phyloP scores from a whole-genome alignment of 2,329 filamentous ascomycete genomes.

The Fusarium xyrophilum region DNA sequence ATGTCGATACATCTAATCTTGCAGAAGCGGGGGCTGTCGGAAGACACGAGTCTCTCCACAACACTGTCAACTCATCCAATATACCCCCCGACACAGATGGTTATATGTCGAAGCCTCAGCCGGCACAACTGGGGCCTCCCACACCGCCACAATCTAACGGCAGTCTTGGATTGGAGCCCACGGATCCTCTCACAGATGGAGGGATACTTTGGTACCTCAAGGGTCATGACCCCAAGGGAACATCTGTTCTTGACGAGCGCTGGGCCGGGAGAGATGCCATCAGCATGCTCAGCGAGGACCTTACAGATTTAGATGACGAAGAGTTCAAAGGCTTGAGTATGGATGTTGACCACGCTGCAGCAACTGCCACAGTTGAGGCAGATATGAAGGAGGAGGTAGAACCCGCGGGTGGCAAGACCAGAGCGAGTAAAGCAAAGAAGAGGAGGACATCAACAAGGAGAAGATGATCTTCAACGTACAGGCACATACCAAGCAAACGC shows the following conservation, averaged over 20 bases:
- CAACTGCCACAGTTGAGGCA: constrained; percentile 40
- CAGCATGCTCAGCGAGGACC: constrained; percentile 77
- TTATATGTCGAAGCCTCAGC: constrained; percentile 47
- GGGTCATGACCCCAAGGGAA: constrained; percentile 79
- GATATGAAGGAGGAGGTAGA: constrained; percentile 35
- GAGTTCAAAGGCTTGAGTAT: constrained; percentile 75
- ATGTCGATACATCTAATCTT: constrained; percentile 54
- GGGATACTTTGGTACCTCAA: constrained; percentile 90
- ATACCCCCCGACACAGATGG: constrained; percentile 59
- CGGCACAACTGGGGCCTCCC: constrained; percentile 57
- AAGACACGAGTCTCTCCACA: constrained; percentile 36
- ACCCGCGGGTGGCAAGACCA: constrained; percentile 39
- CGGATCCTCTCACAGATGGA: constrained; percentile 69
- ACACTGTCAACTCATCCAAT: constrained; percentile 43
- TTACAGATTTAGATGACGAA: constrained; percentile 92
- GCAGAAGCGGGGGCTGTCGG: constrained; percentile 41
- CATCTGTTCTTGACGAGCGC: constrained; percentile 77
- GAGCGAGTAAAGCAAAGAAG: constrained; percentile 44
- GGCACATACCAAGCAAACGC: constrained; percentile 1
- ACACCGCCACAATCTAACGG: constrained; percentile 73
- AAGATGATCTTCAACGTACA: constrained; percentile 36
- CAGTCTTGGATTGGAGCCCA: constrained; percentile 57
- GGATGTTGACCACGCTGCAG: constrained; percentile 56
- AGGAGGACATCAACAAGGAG: constrained; percentile 48
- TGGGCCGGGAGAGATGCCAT: constrained; percentile 69